Evolutionary conservation across 2,329 filamentous ascomycete genomes (phyloP), one percentile per base, ranked within the genome.

Genomic region (Phyllosticta capitalensis): DNA sequence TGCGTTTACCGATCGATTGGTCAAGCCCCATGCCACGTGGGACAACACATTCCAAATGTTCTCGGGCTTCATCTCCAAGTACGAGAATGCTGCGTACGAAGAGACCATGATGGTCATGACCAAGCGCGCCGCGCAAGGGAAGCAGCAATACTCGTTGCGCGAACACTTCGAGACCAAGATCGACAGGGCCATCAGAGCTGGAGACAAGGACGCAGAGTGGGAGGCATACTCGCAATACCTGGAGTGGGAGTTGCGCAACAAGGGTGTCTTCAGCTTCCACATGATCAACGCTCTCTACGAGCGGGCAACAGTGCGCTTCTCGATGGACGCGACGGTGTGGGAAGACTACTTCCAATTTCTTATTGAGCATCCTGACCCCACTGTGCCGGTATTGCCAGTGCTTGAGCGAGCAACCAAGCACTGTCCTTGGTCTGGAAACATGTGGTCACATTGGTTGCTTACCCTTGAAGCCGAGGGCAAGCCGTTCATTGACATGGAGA

Each of bases 381-480:
- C 70, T 65, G 72, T 77, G 4, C 74, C 77, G 9, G 72, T 88
- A 45, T 80, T 95, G 9, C 82, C 89, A 53, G 81, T 92, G 6
- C 79, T 95, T 2, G 86, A 90, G 66, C 83, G 91, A 64, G 91
- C 90, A 12, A 94, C 92, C 9, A 83, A 86, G 51, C 94, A 97
- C 72, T 96, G 92, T 66, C 92, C 94, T 1, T 95, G 91, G 88
- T 95, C 91, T 6, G 94, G 94, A 17, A 81, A 83, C 26, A 80
- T 99, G 6, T 99, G 94, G 94, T 89, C 90, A 6, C 86, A 92
- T 64, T 92, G 92, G 64, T 87, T 99, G 24, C 75, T 96, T 56
- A 87, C 86, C 20, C 89, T 90, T 3, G 94, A 97, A 73, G 83
- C 89, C 52, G 87, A 89, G 62, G 83, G 83, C 33, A 82, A 86